Evolutionary conservation across 1,284 basidiomycete genomes (phyloP).

Genomic region (Mycosarcoma mackinlayi): DNA sequence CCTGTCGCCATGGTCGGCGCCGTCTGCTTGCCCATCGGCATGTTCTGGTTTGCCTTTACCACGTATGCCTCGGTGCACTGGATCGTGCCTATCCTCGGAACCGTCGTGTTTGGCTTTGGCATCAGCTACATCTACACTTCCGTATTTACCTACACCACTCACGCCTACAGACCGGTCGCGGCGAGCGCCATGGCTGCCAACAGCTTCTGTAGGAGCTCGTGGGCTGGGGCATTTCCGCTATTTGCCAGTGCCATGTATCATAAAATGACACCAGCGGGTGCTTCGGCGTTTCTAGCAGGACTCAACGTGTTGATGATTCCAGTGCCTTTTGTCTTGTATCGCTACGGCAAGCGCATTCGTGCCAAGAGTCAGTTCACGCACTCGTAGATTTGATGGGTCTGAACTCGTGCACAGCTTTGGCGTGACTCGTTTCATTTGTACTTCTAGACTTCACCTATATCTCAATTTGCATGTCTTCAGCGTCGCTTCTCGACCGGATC

Average conservation of each 20-base stretch:
- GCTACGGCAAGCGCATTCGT: slow-evolving; percentile 50
- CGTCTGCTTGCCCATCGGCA: slow-evolving; percentile 39
- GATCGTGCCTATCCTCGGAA: slow-evolving; percentile 53
- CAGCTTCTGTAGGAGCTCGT: slow-evolving; percentile 41
- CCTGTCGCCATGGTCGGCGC: slow-evolving; percentile 52
- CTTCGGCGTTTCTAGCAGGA: slow-evolving; percentile 39
- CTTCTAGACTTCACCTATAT: too few relatives aligned
- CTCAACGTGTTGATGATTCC: slow-evolving; percentile 53
- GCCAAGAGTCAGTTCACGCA: slow-evolving; percentile 45
- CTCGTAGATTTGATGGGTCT: slow-evolving; percentile 11
- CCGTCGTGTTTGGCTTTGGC: slow-evolving; percentile 41
- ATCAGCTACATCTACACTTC: slow-evolving; percentile 47
- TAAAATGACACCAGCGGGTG: slow-evolving; percentile 29
- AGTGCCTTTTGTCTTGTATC: slow-evolving; percentile 53
- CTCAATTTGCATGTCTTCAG: too few relatives aligned
- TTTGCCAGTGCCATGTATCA: slow-evolving; percentile 53
- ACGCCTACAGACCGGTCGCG: slow-evolving; percentile 49
- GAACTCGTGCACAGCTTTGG: too few relatives aligned
- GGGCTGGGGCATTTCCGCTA: slow-evolving; percentile 42
- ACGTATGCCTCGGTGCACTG: slow-evolving; percentile 48
- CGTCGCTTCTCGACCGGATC: too few relatives aligned
- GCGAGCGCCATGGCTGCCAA: slow-evolving; percentile 56
- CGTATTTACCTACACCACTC: slow-evolving; percentile 48
- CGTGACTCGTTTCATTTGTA: too few relatives aligned
- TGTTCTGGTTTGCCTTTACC: slow-evolving; percentile 59